Base-by-base conservation (phyloP, 2,329 filamentous ascomycete genomes). In the Apiospora aurea region DNA sequence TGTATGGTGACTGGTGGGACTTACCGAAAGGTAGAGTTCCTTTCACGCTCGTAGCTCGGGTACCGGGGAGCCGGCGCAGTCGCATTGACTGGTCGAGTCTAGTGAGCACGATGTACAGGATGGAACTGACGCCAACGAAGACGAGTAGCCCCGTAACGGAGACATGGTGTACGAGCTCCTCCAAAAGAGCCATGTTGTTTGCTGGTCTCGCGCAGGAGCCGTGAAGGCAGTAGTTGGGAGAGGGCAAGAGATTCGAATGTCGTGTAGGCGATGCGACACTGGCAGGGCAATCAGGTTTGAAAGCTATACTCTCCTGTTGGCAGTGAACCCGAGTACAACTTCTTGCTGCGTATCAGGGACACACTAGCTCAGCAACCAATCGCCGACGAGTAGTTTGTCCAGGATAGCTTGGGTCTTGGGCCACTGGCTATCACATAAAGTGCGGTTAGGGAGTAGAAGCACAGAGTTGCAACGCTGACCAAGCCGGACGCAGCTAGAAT, bases 111-210 rank as follows among this genome's bases (percentile, higher is more conserved):
- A 77, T 80, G 72, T 83, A 83, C 61, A 87, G 66, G 7, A 82
- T 71, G 67, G 83, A 83, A 14, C 81, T 76, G 66, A 80, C 79
- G 7, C 83, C 72, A 46, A 84, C 34, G 74, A 84, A 79, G 43
- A 85, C 69, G 67, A 83, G 71, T 24, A 83, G 74, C 70, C 80
- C 78, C 72, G 81, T 83, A 70, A 83, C 75, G 71, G 87, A 87
- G 77, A 85, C 75, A 72, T 84, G 80, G 72, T 82, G 81, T 73
- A 87, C 67, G 43, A 87, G 71, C 46, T 82, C 76, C 75, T 90
- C 88, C 69, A 90, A 79, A 29, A 89, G 80, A 75, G 88, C 83
- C 84, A 88, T 89, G 6, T 29, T 66, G 57, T 29, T 21, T 34
- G 57, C 16, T 41, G 57, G 57, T 64, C 57, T 38, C 29, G 21